These are phyloP conservation scores for Russula olivacea DNA, from an alignment of 768 basidiomycete species.

Conservation along the genomic window DNA sequence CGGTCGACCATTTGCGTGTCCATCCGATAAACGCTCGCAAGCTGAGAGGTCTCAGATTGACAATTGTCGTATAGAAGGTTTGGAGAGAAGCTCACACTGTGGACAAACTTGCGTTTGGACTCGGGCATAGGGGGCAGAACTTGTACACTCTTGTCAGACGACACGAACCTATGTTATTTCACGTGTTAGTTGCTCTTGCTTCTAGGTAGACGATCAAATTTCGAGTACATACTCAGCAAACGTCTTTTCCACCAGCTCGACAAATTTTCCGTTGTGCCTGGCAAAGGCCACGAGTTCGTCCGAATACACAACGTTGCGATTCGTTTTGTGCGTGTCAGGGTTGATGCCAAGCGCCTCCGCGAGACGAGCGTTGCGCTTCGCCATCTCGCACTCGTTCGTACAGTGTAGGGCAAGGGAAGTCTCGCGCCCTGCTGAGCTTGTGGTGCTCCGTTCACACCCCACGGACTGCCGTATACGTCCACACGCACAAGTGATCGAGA, in stretches of 20 bases:
- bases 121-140: conserved; percentile 78
- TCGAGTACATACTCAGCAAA: conserved; percentile 62
- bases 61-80: conserved; percentile 2
- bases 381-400: conserved; percentile 73
- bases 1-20: conserved; percentile 85
- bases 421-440: conserved; percentile 42
- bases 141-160: conserved; percentile 59
- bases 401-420: conserved; percentile 55
- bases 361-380: conserved; percentile 79
- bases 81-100: conserved; percentile 45
- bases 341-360: conserved; percentile 91
- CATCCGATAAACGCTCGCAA: conserved; percentile 76
- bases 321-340: conserved; percentile 39
- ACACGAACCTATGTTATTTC: conserved; percentile 48
- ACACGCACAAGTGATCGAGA: conserved; percentile 74
- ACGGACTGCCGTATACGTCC: conserved; percentile 72
- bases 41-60: conserved; percentile 34
- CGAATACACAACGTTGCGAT: conserved; percentile 45
- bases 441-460: conserved; percentile 57
- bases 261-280: conserved; percentile 57
- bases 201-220: not conserved
- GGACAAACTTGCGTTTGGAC: conserved; percentile 78
- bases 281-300: conserved; percentile 61
- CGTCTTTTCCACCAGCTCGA: conserved; percentile 68
- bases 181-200: not conserved